Evolutionary conservation across 371 early-diverging fungal genomes (phyloP).

Genomic region (Chytridium lagenaria): DNA sequence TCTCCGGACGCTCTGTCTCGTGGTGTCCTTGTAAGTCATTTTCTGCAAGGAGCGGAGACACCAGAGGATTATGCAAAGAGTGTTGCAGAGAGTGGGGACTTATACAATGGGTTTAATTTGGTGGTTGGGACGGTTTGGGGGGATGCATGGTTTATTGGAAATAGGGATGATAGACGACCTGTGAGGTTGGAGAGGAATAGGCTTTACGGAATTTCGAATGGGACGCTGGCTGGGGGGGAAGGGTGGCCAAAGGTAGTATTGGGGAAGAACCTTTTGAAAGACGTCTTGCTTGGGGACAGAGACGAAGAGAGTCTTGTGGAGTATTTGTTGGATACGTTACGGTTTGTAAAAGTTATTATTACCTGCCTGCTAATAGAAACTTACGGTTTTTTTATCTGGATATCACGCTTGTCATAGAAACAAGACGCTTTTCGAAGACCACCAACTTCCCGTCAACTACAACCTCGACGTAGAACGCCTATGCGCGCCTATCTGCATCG

Average conservation of each 20-base stretch:
- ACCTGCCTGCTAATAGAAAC: not conserved
- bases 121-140: slow-evolving; percentile 40
- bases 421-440: slow-evolving; percentile 15
- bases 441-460: slow-evolving; percentile 30
- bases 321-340: slow-evolving; percentile 24
- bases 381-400: not conserved
- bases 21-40: slow-evolving; percentile 44
- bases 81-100: not conserved
- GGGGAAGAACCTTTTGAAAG: slow-evolving; percentile 33
- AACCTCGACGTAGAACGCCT: slow-evolving; percentile 30
- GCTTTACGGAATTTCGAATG: slow-evolving; percentile 47
- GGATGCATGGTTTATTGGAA: slow-evolving; percentile 40
- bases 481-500: slow-evolving; percentile 45
- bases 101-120: slow-evolving; percentile 53
- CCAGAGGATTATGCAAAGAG: slow-evolving; percentile 21
- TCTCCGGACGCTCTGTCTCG: slow-evolving; percentile 32
- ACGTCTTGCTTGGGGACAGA: slow-evolving; percentile 2
- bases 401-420: slow-evolving; percentile 24
- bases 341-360: slow-evolving; percentile 12
- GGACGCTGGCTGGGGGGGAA: slow-evolving; percentile 29
- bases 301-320: slow-evolving; percentile 25
- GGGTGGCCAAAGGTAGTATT: slow-evolving; percentile 43
- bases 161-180: slow-evolving; percentile 11
- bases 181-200: slow-evolving; percentile 16
- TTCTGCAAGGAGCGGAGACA: slow-evolving; percentile 12